Base-by-base conservation (phyloP, 352 stramenopile species). In the Globisporangium spinosum region DNA sequence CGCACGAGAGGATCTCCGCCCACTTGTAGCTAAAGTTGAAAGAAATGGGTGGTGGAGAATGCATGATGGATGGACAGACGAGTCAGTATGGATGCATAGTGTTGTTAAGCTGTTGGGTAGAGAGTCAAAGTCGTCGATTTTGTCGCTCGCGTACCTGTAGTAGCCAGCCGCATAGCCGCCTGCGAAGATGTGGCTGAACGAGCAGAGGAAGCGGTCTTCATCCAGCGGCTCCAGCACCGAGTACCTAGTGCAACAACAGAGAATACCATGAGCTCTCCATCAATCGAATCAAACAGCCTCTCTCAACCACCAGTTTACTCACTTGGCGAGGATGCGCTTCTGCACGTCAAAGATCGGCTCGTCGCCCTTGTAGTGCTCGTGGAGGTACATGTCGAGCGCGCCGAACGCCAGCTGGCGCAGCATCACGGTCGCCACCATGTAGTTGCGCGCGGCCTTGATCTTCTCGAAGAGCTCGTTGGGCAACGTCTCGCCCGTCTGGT, bases 171-270 rank as follows among this genome's bases (percentile, higher is more conserved):
- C 88, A 75, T 99, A 99, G 40, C 97, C 97, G 2, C 97, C 97
- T 0, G 94, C 97, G 75, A 99, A 99, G 69, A 99, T 99, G 77
- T 99, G 97, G 34, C 78, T 86, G 77, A 99, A 99, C 40, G 92
- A 94, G 75, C 97, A 99, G n/a, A 99, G 80, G 77, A 99, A 99
- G 40, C 96, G 82, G 79, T 99, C 97, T 67, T 99, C 94, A 47
- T 82, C 70, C 3, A 99, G 81, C 29, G 97, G 96, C 65, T 83
- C 77, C 60, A 98, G 73, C 17, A 98, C 92, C 20, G 91, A 94
- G 64, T 84, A 91, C 22, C 84, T 32, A 49, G 7, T 2, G 1
- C 55, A 47, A 47, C 29, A 25, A 15, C 6, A 60, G 6, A 15
- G 32, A 20, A n/a, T 27, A 25, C 34, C 12, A 47, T 40, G 32